These are phyloP conservation scores for Zangia roseola DNA, from an alignment of 768 basidiomycete genomes.

Conservation along the genomic window DNA sequence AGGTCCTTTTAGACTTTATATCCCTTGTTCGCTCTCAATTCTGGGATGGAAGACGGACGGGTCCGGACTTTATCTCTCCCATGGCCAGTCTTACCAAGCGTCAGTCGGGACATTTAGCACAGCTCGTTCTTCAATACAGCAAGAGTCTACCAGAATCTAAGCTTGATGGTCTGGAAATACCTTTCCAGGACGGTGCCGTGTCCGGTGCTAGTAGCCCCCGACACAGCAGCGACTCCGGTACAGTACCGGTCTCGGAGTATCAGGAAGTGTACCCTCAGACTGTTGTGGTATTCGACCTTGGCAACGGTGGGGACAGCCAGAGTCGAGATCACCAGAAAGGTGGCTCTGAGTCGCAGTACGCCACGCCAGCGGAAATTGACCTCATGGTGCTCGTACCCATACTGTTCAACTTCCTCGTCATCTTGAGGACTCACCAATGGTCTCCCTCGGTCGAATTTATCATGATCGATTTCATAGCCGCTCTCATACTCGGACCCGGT, in stretches of 20 bases:
- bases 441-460: conserved; percentile 5
- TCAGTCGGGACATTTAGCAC: conserved; percentile 16
- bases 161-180: not conserved
- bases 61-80: conserved; percentile 17
- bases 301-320: not conserved
- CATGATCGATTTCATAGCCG: conserved; percentile 5
- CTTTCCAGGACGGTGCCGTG: not conserved
- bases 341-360: conserved; percentile 7
- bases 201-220: not conserved
- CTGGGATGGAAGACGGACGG: conserved; percentile 21
- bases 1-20: conserved; percentile 15
- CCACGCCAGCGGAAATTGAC: conserved; percentile 9
- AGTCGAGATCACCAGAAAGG: too few relatives aligned
- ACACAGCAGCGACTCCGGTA: not conserved
- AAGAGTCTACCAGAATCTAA: not conserved
- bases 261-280: not conserved
- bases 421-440: conserved; percentile 7
- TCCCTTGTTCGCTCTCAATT: conserved; percentile 15
- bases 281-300: conserved; percentile 13
- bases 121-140: conserved; percentile 14
- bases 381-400: conserved; percentile 14
- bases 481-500: conserved; percentile 17
- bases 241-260: not conserved
- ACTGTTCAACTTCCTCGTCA: conserved; percentile 8
- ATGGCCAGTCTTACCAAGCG: conserved; percentile 20